These are phyloP conservation scores for Yamadazyma songkhlaensis DNA, from an alignment of 1,139 yeast species.

Conservation along the genomic window DNA sequence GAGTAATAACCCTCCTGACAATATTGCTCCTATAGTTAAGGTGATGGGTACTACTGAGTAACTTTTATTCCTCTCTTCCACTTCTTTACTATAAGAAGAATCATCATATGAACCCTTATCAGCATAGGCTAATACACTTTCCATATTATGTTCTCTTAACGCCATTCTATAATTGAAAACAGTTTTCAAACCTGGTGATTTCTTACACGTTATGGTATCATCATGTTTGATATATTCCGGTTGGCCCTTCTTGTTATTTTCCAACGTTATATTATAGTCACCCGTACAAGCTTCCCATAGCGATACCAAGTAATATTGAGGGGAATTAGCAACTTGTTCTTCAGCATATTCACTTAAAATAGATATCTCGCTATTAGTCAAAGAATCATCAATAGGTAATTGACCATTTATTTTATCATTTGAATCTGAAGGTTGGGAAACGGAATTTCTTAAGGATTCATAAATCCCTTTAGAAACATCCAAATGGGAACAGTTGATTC, in stretches of 20 bases:
- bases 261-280: slow-evolving; percentile 27
- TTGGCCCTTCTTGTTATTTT: slow-evolving; percentile 14
- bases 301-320: slow-evolving; percentile 46
- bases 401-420: slow-evolving; percentile 7
- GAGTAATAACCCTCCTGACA: slow-evolving; percentile 22
- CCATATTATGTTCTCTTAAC: slow-evolving; percentile 37
- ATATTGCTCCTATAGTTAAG: slow-evolving; percentile 8
- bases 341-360: slow-evolving; percentile 47
- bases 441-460: slow-evolving; percentile 40
- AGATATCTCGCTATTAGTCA: slow-evolving; percentile 51
- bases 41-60: slow-evolving; percentile 22
- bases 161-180: slow-evolving; percentile 47
- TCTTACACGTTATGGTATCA: slow-evolving; percentile 21
- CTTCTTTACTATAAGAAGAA: slow-evolving; percentile 16
- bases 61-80: slow-evolving; percentile 16
- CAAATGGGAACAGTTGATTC: slow-evolving; percentile 47
- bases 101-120: slow-evolving; percentile 22
- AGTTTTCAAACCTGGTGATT: slow-evolving; percentile 13
- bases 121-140: slow-evolving; percentile 49
- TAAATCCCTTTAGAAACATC: slow-evolving; percentile 54
- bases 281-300: slow-evolving; percentile 50
- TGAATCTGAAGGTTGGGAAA: slow-evolving; percentile 16
- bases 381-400: slow-evolving; percentile 33
- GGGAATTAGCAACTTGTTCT: slow-evolving; percentile 46
- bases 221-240: slow-evolving; percentile 14